Evolutionary conservation across 1,139 yeast genomes (phyloP).

Genomic region (Kodamaea alishanica): DNA sequence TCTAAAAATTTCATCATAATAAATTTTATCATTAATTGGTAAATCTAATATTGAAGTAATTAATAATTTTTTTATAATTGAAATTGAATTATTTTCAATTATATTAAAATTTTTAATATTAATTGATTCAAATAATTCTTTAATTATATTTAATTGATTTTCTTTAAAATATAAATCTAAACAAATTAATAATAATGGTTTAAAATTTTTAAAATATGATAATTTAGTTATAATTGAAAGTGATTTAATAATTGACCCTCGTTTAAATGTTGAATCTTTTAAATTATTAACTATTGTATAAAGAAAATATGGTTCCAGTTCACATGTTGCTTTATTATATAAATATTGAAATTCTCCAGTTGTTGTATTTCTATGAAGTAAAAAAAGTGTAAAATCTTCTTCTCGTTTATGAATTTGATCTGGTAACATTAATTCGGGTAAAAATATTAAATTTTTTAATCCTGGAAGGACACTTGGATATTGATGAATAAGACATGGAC

Average conservation of each 20-base stretch:
- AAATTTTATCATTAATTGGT: constrained; percentile 45
- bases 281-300: constrained; percentile 55
- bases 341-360: constrained; percentile 44
- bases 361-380: constrained; percentile 40
- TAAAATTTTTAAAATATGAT: constrained; percentile 53
- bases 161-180: constrained; percentile 44
- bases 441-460: constrained; percentile 30
- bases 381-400: constrained; percentile 59
- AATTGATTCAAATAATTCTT: constrained; percentile 34
- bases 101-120: constrained; percentile 33
- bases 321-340: constrained; percentile 30
- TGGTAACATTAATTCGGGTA: constrained; percentile 63
- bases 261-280: constrained; percentile 41
- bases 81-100: constrained; percentile 26
- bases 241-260: constrained; percentile 58
- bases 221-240: constrained; percentile 51
- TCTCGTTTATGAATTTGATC: constrained; percentile 57
- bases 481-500: constrained; percentile 49
- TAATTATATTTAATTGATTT: constrained; percentile 19
- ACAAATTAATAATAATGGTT: constrained; percentile 54
- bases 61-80: constrained; percentile 36
- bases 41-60: constrained; percentile 46
- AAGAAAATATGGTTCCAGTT: constrained; percentile 45
- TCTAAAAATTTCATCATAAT: constrained; percentile 39
- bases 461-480: constrained; percentile 49